Percentiles rank a stretch among this genome's conserved stretches.
phyloP scores from a whole-genome alignment of 106 monocot genomes.

The Dactylorhiza incarnata region DNA sequence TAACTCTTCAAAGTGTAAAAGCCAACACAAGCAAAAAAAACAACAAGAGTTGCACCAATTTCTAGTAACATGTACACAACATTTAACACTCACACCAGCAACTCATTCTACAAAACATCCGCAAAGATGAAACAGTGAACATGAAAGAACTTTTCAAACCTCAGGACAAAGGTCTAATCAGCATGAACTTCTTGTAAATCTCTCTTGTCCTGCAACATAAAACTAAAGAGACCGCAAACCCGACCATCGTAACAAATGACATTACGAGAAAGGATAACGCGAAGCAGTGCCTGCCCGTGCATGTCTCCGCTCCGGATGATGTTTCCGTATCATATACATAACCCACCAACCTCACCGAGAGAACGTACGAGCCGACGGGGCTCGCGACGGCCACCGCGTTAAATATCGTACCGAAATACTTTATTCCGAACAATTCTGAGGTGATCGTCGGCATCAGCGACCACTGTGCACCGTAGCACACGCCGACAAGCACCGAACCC shows the following conservation, averaged over 20 bases:
- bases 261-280: slow-evolving; percentile 70
- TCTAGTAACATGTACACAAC: background rate
- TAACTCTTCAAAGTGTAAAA: too few relatives aligned
- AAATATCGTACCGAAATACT: slow-evolving; percentile 89
- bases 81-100: background rate
- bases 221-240: slow-evolving; percentile 23
- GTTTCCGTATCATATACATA: slow-evolving; percentile 72
- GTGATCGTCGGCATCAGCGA: slow-evolving; percentile 85
- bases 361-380: slow-evolving; percentile 70
- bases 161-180: slow-evolving; percentile 1
- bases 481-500: slow-evolving; percentile 65
- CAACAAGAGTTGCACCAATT: too few relatives aligned
- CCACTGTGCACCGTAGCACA: slow-evolving; percentile 92
- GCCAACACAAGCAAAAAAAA: too few relatives aligned
- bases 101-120: background rate
- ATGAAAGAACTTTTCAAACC: background rate
- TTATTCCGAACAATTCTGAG: slow-evolving; percentile 80
- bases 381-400: slow-evolving; percentile 79
- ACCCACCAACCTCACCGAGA: slow-evolving; percentile 83
- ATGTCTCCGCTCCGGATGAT: slow-evolving; percentile 15
- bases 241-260: slow-evolving; percentile 39
- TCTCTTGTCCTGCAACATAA: slow-evolving; percentile 51
- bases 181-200: slow-evolving; percentile 44
- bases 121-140: background rate
- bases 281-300: slow-evolving; percentile 66